Percentiles rank a stretch among this genome's conserved stretches.
These are phyloP conservation scores for Phialemoniopsis sp. DNA, from an alignment of 2,329 filamentous ascomycete species.

Conservation along the genomic window DNA sequence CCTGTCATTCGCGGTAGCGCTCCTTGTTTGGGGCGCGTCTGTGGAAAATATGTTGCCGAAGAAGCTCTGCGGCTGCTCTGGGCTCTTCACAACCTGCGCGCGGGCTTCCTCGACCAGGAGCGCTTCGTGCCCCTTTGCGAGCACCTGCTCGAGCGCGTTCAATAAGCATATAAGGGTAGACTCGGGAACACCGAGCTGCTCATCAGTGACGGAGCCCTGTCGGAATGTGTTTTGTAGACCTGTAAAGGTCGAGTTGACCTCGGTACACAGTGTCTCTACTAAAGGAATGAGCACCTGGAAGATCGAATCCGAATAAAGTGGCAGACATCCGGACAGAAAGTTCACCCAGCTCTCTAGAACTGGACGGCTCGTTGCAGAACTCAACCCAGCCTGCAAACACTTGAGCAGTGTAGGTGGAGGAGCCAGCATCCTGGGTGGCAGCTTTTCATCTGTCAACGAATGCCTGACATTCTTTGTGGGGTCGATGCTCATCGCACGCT, in stretches of 20 bases:
- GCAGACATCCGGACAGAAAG: constrained; percentile 78
- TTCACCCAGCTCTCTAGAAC: constrained; percentile 89
- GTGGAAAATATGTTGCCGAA: constrained; percentile 90
- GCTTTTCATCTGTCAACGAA: constrained; percentile 22
- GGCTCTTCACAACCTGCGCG: constrained; percentile 65
- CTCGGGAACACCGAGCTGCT: constrained; percentile 48
- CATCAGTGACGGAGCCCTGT: constrained; percentile 19
- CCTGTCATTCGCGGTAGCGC: constrained; percentile 84
- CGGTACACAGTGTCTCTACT: constrained; percentile 81
- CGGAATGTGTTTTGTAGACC: constrained; percentile 64
- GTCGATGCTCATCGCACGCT: constrained; percentile 36
- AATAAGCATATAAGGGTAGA: constrained; percentile 77
- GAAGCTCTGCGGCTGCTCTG: constrained; percentile 80
- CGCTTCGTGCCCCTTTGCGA: constrained; percentile 82
- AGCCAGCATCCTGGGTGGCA: constrained; percentile 25
- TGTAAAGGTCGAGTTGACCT: constrained; percentile 70
- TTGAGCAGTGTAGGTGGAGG: constrained; percentile 73
- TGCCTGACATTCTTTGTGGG: constrained; percentile 30
- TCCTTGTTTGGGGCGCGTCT: constrained; percentile 72
- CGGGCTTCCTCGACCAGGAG: constrained; percentile 72
- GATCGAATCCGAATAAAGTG: constrained; percentile 77
- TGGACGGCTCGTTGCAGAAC: constrained; percentile 66
- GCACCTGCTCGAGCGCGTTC: constrained; percentile 87
- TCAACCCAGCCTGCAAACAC: constrained; percentile 78
- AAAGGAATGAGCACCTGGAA: constrained; percentile 89